Conservation (phyloP, 768 basidiomycete species). For the Boletales sp. region DNA sequence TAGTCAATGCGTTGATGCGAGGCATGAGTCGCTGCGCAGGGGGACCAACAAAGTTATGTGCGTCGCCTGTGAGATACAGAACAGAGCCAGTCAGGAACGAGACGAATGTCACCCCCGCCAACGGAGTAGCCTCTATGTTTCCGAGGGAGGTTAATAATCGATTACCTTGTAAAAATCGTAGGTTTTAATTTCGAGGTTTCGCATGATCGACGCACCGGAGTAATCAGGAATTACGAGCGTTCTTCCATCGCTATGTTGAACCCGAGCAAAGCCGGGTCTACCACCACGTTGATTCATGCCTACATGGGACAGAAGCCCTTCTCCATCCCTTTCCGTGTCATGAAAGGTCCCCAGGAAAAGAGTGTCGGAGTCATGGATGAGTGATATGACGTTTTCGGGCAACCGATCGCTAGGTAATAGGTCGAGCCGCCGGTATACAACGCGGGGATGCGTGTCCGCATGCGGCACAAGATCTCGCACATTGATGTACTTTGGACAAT, state of each 20-base stretch:
- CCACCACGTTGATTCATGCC: conserved; percentile 71
- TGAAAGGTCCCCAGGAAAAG: conserved; percentile 58
- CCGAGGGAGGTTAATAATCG: conserved; percentile 60
- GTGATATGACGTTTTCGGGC: conserved; percentile 45
- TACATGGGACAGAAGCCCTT: conserved; percentile 49
- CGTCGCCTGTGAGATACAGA: conserved; percentile 63
- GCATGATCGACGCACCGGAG: conserved; percentile 36
- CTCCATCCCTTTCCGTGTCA: conserved; percentile 34
- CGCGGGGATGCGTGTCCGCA: conserved; percentile 35
- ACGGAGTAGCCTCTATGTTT: conserved; percentile 56
- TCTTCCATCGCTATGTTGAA: conserved; percentile 49
- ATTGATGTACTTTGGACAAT: conserved; percentile 70
- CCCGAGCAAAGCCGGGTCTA: conserved; percentile 55
- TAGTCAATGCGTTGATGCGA: conserved; percentile 48
- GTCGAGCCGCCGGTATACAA: conserved; percentile 34
- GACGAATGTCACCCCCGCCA: conserved; percentile 54
- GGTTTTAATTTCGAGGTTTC: neutral
- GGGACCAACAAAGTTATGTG: conserved; percentile 45
- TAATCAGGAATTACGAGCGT: conserved; percentile 61
- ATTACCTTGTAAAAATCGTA: conserved; percentile 41
- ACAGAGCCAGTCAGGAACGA: conserved; percentile 53
- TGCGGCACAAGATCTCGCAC: conserved; percentile 48
- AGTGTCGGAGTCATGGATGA: conserved; percentile 51
- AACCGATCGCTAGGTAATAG: conserved; percentile 40
- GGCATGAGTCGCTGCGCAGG: conserved; percentile 50